phyloP scores from a whole-genome alignment of 495 filamentous ascomycete genomes.

The Neurospora africana region DNA sequence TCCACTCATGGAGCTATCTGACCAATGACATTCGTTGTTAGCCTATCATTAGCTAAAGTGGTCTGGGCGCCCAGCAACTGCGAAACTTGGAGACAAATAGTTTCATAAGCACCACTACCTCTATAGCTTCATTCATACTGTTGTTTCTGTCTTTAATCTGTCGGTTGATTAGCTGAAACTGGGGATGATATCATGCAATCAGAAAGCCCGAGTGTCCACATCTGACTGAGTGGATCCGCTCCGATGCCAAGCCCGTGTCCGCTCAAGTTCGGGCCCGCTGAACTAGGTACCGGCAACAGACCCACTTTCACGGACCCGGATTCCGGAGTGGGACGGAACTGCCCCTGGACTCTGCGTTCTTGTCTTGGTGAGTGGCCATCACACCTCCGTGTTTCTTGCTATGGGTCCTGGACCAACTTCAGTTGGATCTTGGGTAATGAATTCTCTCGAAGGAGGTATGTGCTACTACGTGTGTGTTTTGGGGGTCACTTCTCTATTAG shows the following conservation, averaged over 20 bases:
- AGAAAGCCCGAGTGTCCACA: not conserved
- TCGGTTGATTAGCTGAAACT: not conserved
- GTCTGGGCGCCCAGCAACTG: not conserved
- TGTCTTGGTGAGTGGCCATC: too few species aligned
- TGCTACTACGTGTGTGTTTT: too few species aligned
- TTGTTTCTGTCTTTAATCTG: not conserved
- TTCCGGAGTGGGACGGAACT: not conserved
- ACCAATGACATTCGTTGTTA: not conserved
- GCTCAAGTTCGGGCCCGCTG: not conserved
- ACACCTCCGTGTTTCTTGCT: too few species aligned
- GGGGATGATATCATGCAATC: not conserved
- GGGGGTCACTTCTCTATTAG: too few species aligned
- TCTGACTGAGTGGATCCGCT: not conserved
- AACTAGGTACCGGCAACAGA: not conserved
- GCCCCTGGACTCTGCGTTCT: too few species aligned
- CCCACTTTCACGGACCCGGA: not conserved
- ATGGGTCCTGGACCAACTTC: too few species aligned
- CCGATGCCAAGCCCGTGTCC: not conserved
- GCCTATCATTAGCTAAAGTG: not conserved
- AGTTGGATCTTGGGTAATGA: too few species aligned
- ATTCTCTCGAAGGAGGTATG: too few species aligned
- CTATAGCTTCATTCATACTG: not conserved
- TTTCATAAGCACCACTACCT: too few species aligned
- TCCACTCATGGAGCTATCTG: not conserved
- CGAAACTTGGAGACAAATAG: not conserved